phyloP scores from a whole-genome alignment of 805 yeast genomes.

The Candida coleopterorum region DNA sequence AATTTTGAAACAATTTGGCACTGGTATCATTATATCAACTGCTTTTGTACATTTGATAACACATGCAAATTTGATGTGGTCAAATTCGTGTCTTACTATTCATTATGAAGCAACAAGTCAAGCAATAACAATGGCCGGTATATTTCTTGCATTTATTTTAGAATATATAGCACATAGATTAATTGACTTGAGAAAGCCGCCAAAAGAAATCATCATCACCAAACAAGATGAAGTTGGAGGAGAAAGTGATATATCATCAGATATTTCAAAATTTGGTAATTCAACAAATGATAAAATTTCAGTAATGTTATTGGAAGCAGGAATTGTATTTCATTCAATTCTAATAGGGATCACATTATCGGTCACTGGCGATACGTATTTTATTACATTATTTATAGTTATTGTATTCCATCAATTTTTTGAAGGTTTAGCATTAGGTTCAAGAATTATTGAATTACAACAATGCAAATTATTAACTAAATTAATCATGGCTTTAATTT shows the following conservation, averaged over 20 bases:
- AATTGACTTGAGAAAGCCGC: constrained; percentile 5
- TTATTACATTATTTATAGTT: constrained; percentile 25
- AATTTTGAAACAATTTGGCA: constrained; percentile 22
- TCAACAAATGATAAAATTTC: constrained; percentile 12
- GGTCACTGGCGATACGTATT: constrained; percentile 26
- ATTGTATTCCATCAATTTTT: constrained; percentile 29
- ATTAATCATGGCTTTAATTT: constrained; percentile 17
- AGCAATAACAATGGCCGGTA: constrained; percentile 27
- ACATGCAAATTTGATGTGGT: constrained; percentile 25
- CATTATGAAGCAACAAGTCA: constrained; percentile 22
- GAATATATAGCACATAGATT: constrained; percentile 17
- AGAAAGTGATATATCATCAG: constrained; percentile 2
- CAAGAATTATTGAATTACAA: constrained; percentile 17
- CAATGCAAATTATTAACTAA: constrained; percentile 10
- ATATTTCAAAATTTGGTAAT: constrained; percentile 3
- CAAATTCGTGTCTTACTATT: constrained; percentile 20
- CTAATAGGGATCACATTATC: constrained; percentile 25
- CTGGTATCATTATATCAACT: constrained; percentile 28
- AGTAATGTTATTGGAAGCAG: constrained; percentile 18
- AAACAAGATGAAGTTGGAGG: constrained; percentile 1
- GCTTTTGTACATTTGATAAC: constrained; percentile 29
- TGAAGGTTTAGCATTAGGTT: constrained; percentile 28
- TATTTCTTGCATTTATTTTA: constrained; percentile 20
- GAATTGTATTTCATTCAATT: constrained; percentile 29
- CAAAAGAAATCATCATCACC: not conserved